Percentiles rank a stretch among this genome's conserved stretches.
Evolutionary conservation across 116 monocot species (phyloP).

Genomic region (Zostera marina): DNA sequence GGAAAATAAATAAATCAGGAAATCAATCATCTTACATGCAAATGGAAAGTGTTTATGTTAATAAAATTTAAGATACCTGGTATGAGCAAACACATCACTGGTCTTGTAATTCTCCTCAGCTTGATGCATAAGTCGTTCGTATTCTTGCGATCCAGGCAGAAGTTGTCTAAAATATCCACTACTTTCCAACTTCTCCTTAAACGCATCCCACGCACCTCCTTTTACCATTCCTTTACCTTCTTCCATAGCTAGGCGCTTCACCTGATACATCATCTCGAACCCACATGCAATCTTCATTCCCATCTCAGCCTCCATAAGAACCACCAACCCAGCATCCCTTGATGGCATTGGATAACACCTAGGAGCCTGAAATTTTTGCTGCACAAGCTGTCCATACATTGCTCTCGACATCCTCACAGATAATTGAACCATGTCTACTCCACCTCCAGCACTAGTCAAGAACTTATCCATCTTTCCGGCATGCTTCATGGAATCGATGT

Average conservation of each 20-base stretch:
- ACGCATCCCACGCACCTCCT: constrained; percentile 31
- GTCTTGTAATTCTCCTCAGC: constrained; percentile 48
- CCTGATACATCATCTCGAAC: constrained; percentile 98
- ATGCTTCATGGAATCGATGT: constrained; percentile 61
- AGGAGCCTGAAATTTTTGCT: constrained; percentile 78
- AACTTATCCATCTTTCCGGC: constrained; percentile 75
- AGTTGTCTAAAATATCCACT: constrained; percentile 65
- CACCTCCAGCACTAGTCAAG: constrained; percentile 19
- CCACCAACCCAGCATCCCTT: constrained; percentile 36
- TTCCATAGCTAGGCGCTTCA: constrained; percentile 36
- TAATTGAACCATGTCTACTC: constrained; percentile 35
- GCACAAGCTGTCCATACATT: constrained; percentile 87
- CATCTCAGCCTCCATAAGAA: constrained; percentile 54
- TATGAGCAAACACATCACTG: constrained; percentile 32
- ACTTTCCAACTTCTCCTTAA: constrained; percentile 49
- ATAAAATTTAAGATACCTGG: constrained; percentile 25
- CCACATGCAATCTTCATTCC: constrained; percentile 94
- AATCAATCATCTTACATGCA: neutral
- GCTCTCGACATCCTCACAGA: constrained; percentile 70
- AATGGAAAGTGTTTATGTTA: neutral
- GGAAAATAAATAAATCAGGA: neutral
- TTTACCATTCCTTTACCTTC: constrained; percentile 28
- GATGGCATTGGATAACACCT: constrained; percentile 62
- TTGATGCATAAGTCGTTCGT: constrained; percentile 43
- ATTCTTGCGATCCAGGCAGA: constrained; percentile 76